phyloP scores from a whole-genome alignment of 2,329 filamentous ascomycete genomes.

The Exophiala xenobiotica region DNA sequence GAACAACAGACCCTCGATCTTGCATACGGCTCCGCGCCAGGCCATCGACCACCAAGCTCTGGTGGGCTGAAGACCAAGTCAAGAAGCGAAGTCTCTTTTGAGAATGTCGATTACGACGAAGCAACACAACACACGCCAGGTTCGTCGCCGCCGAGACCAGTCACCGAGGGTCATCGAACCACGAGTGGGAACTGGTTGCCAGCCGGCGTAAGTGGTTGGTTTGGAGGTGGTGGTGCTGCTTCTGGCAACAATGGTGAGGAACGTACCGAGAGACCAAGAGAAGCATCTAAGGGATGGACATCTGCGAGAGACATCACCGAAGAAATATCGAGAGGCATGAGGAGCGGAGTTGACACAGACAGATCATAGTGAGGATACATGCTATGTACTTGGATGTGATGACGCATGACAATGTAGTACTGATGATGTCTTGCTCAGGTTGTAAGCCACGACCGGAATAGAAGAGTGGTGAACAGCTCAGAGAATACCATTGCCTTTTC shows the following conservation, averaged over 20 bases:
- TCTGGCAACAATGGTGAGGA: constrained; percentile 8
- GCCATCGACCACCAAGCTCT: constrained; percentile 28
- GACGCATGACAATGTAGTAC: too few species aligned
- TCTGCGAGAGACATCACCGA: constrained; percentile 29
- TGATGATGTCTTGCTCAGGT: too few species aligned
- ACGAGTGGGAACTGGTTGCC: constrained; percentile 28
- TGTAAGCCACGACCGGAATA: too few species aligned
- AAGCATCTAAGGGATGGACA: constrained; percentile 19
- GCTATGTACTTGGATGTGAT: too few species aligned
- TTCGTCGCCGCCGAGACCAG: constrained; percentile 10
- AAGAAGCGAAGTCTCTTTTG: constrained; percentile 83
- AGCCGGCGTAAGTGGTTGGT: constrained; percentile 24
- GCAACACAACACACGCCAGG: constrained; percentile 45
- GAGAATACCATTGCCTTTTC: too few species aligned
- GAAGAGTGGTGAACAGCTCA: too few species aligned
- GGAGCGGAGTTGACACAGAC: constrained; percentile 18
- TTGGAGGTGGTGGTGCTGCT: constrained; percentile 17
- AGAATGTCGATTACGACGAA: constrained; percentile 79
- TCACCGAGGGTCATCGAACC: constrained; percentile 15
- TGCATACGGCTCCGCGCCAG: constrained; percentile 39
- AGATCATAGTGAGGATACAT: too few species aligned
- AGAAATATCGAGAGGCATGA: constrained; percentile 23
- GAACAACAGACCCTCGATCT: constrained; percentile 66
- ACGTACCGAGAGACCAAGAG: constrained; percentile 8
- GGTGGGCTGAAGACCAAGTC: constrained; percentile 56